These are phyloP conservation scores for Glomus cerebriforme DNA, from an alignment of 192 early-diverging fungal genomes.

Conservation along the genomic window DNA sequence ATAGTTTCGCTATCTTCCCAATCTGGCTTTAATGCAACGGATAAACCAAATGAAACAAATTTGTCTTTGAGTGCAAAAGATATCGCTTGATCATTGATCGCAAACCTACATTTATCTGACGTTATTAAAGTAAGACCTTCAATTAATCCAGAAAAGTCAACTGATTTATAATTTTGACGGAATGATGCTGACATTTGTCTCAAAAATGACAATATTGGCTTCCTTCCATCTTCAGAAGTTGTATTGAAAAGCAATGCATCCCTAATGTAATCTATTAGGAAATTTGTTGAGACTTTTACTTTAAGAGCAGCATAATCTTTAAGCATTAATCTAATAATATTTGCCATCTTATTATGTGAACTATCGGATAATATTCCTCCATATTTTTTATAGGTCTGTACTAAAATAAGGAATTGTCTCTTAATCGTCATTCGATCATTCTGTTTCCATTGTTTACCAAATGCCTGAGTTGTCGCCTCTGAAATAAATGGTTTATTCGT, in stretches of 20 bases:
- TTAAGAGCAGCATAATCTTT: constrained; percentile 49
- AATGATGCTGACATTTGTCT: constrained; percentile 37
- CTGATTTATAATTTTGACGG: constrained; percentile 43
- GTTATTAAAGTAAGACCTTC: constrained; percentile 47
- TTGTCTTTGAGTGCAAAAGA: constrained; percentile 44
- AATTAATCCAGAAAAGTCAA: constrained; percentile 51
- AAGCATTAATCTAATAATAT: constrained; percentile 46
- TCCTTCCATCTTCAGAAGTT: constrained; percentile 28
- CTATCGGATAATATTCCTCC: constrained; percentile 49
- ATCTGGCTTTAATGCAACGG: constrained; percentile 39
- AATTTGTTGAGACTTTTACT: constrained; percentile 44
- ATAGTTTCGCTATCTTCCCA: constrained; percentile 42
- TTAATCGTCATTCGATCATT: constrained; percentile 61
- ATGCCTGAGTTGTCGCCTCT: constrained; percentile 28
- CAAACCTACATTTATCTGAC: constrained; percentile 38
- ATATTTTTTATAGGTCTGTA: constrained; percentile 45
- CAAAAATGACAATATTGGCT: constrained; percentile 29
- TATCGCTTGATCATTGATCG: constrained; percentile 38
- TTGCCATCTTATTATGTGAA: constrained; percentile 51
- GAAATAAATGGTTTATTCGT: background rate
- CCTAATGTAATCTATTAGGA: constrained; percentile 53
- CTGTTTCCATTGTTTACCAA: constrained; percentile 61
- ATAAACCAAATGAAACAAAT: constrained; percentile 44
- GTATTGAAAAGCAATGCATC: constrained; percentile 19
- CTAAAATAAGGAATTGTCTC: constrained; percentile 51